Evolutionary conservation across 2,329 filamentous ascomycete species (phyloP).

Genomic region (Paecilomyces fulvus): DNA sequence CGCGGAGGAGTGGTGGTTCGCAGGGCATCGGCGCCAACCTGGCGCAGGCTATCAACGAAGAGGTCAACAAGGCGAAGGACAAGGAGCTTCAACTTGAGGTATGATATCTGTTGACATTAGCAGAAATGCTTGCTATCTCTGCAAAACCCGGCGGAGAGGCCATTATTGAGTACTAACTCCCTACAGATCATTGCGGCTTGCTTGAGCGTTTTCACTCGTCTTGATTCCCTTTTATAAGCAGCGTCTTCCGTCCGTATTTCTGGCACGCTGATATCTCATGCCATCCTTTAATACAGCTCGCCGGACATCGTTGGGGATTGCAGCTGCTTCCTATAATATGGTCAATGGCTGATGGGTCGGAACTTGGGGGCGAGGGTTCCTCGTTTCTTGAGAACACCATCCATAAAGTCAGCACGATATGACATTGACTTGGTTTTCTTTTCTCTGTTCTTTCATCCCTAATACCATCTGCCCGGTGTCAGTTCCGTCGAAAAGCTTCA

Average conservation of each 20-base stretch:
- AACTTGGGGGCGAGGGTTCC: not conserved
- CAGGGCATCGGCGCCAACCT: constrained; percentile 88
- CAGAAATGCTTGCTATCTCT: not conserved
- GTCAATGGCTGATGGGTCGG: not conserved
- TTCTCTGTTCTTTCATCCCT: not conserved
- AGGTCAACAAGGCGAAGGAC: constrained; percentile 78
- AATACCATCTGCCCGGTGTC: not conserved
- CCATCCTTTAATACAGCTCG: constrained; percentile 2
- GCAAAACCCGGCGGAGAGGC: not conserved
- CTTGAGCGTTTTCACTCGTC: constrained; percentile 91
- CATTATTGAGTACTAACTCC: constrained; percentile 5
- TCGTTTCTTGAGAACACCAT: not conserved
- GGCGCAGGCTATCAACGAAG: constrained; percentile 77
- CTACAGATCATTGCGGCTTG: constrained; percentile 79
- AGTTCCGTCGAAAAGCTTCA: not conserved
- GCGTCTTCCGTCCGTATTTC: constrained; percentile 1
- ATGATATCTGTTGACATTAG: constrained; percentile 20
- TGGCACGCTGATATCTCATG: not conserved
- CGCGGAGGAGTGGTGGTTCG: constrained; percentile 63
- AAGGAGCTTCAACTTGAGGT: constrained; percentile 96
- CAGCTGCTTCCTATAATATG: not conserved
- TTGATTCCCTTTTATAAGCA: constrained; percentile 79
- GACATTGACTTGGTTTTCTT: not conserved
- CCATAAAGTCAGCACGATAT: not conserved
- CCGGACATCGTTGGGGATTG: constrained; percentile 7